Evolutionary conservation across 2,329 filamentous ascomycete species (phyloP).

Genomic region (Nigrograna mackinnonii): DNA sequence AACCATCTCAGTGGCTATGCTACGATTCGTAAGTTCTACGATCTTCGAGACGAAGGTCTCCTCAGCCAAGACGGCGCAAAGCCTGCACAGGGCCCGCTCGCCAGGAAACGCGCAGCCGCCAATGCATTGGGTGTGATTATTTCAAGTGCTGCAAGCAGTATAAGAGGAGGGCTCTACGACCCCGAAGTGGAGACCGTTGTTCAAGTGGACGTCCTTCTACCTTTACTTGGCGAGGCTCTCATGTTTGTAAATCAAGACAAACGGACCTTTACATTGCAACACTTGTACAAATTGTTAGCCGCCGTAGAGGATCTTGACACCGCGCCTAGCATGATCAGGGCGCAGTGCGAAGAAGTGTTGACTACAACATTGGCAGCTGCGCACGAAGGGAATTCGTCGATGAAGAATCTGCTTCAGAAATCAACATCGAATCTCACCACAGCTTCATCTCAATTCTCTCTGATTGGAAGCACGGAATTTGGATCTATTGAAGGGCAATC

Average conservation of each 20-base stretch:
- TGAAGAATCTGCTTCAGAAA: conserved; percentile 58
- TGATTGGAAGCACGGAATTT: conserved; percentile 76
- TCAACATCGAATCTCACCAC: conserved; percentile 57
- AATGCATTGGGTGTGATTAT: conserved; percentile 81
- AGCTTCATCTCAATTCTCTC: conserved; percentile 63
- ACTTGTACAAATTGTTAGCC: conserved; percentile 76
- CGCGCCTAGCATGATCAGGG: conserved; percentile 71
- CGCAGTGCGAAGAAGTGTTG: conserved; percentile 78
- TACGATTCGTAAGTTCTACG: conserved; percentile 86
- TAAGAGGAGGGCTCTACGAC: conserved; percentile 88
- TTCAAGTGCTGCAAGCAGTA: conserved; percentile 83
- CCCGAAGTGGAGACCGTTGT: conserved; percentile 79
- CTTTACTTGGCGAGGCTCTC: conserved; percentile 81
- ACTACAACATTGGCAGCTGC: conserved; percentile 73
- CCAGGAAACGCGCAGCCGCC: conserved; percentile 71
- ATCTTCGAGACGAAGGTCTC: conserved; percentile 75
- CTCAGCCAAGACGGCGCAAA: conserved; percentile 38
- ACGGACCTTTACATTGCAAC: conserved; percentile 66
- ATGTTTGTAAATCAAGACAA: conserved; percentile 71
- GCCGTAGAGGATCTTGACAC: conserved; percentile 81
- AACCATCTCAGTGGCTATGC: conserved; percentile 91
- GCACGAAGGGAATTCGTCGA: conserved; percentile 46
- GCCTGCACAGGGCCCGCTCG: conserved; percentile 55
- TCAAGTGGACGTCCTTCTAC: conserved; percentile 83
- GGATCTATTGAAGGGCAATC: conserved; percentile 46